Evolutionary conservation across 495 filamentous ascomycete species (phyloP).

Genomic region (Penicillium tannophilum): DNA sequence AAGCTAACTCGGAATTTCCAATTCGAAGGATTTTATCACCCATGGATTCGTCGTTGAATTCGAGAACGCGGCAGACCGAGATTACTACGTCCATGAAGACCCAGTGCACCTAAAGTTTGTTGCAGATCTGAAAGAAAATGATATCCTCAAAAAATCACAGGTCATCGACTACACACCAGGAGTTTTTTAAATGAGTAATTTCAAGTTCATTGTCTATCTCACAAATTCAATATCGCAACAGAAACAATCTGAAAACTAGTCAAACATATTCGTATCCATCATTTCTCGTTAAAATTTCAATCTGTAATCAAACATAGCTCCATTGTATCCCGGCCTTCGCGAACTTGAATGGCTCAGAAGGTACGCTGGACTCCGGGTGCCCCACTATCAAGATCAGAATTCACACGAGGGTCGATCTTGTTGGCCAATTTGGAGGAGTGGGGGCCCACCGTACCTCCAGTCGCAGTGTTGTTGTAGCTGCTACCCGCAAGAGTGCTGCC

Average conservation of each 20-base stretch:
- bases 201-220: background rate
- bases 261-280: background rate
- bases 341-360: background rate
- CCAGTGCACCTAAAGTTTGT: too few species aligned
- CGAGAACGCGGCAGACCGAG: slow-evolving; percentile 38
- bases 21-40: slow-evolving; percentile 35
- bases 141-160: slow-evolving; percentile 44
- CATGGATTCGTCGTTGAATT: slow-evolving; percentile 50
- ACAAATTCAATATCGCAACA: background rate
- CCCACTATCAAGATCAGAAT: slow-evolving; percentile 19
- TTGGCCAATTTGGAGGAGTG: slow-evolving; percentile 41
- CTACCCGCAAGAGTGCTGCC: slow-evolving; percentile 29
- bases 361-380: background rate
- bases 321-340: background rate
- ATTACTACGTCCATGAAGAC: slow-evolving; percentile 47
- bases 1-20: background rate
- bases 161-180: slow-evolving; percentile 43
- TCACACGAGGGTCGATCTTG: slow-evolving; percentile 48
- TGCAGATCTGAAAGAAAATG: too few species aligned
- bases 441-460: slow-evolving; percentile 29
- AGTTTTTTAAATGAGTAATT: slow-evolving; percentile 17
- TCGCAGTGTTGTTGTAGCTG: slow-evolving; percentile 35
- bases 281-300: background rate
- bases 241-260: background rate
- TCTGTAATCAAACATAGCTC: background rate